Base-by-base conservation (phyloP, 2,329 filamentous ascomycete genomes). In the Fusarium praegraminearum region DNA sequence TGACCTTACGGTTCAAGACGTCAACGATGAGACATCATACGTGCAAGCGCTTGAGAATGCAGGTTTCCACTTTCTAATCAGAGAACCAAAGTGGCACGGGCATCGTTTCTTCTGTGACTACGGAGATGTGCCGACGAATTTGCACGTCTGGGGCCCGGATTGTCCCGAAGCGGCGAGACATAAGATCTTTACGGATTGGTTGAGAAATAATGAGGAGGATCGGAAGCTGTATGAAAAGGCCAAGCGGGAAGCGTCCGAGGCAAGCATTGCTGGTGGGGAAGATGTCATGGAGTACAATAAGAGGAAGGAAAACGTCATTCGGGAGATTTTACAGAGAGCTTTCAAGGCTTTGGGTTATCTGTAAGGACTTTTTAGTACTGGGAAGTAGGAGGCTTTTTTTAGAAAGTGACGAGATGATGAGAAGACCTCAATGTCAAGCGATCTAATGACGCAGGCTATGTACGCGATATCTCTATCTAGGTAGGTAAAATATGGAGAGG, bases 131-230 rank as follows among this genome's bases (percentile, higher is more conserved):
- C 70, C 76, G 1, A 77, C 76, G 4, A 86, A 86, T 66, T 45
- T 87, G 54, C 85, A 87, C 65, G 82, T 87, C 36, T 87, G 79
- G 69, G 81, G 82, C 0, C 79, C 79, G 2, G 78, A 79, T 3
- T 80, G 75, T 26, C 76, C 82, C 0, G 84, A 86, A 70, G 74
- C 77, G 5, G 77, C 76, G 41, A 74, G 83, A 1, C 84, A 85
- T 57, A 72, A 69, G 30, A 80, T 85, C 33, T 83, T 86, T 68
- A 73, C 79, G 7, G 80, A 85, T 18, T 84, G 82, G 81, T 65
- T 86, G 50, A 70, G 52, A n/a, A 65, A 68, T 24, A 70, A 79
- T 44, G 75, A 76, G 3, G 78, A 76, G 2, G 83, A 86, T 58
- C 70, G 75, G 57, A 71, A 78, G 33, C 49, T 80, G 26, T 86